Percentiles rank a stretch among this genome's conserved stretches.
These are phyloP conservation scores for Xylaria digitata DNA, from an alignment of 2,329 filamentous ascomycete species.

Conservation along the genomic window DNA sequence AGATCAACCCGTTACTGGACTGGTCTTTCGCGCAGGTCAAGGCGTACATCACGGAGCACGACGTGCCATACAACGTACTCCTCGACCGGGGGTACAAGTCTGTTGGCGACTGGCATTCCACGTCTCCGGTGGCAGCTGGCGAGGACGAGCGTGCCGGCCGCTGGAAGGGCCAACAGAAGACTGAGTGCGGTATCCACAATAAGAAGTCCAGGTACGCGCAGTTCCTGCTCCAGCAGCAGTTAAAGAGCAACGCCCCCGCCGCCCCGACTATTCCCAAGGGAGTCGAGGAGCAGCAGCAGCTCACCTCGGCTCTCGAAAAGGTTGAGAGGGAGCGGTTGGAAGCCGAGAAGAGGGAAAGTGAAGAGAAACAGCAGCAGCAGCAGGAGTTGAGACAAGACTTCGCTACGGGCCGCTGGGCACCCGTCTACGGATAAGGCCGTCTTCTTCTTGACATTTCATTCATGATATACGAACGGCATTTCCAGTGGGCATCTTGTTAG, in stretches of 20 bases:
- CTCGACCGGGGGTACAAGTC: slow-evolving; percentile 97
- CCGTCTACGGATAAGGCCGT: slow-evolving; percentile 17
- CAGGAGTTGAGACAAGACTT: slow-evolving; percentile 29
- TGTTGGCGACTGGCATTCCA: slow-evolving; percentile 98
- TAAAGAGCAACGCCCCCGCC: slow-evolving; percentile 13
- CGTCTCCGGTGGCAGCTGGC: slow-evolving; percentile 85
- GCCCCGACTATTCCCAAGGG: slow-evolving; percentile 35
- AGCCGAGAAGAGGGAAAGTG: slow-evolving; percentile 26
- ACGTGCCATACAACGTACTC: slow-evolving; percentile 93
- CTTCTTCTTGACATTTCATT: neutral
- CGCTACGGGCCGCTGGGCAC: slow-evolving; percentile 24
- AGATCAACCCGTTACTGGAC: slow-evolving; percentile 96
- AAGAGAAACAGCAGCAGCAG: slow-evolving; percentile 19
- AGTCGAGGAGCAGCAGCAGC: slow-evolving; percentile 38
- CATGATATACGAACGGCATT: slow-evolving; percentile 34
- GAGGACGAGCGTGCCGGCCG: slow-evolving; percentile 96
- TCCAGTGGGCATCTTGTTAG: slow-evolving; percentile 20
- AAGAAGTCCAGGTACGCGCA: slow-evolving; percentile 93
- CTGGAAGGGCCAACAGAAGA: slow-evolving; percentile 97
- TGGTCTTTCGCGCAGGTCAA: slow-evolving; percentile 94
- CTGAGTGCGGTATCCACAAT: slow-evolving; percentile 99
- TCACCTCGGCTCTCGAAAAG: slow-evolving; percentile 31
- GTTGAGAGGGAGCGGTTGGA: slow-evolving; percentile 30
- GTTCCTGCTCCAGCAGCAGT: slow-evolving; percentile 78
- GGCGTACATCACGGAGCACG: slow-evolving; percentile 84